phyloP scores from a whole-genome alignment of 345 rosid species.

The Rhodamnia rubescens region DNA sequence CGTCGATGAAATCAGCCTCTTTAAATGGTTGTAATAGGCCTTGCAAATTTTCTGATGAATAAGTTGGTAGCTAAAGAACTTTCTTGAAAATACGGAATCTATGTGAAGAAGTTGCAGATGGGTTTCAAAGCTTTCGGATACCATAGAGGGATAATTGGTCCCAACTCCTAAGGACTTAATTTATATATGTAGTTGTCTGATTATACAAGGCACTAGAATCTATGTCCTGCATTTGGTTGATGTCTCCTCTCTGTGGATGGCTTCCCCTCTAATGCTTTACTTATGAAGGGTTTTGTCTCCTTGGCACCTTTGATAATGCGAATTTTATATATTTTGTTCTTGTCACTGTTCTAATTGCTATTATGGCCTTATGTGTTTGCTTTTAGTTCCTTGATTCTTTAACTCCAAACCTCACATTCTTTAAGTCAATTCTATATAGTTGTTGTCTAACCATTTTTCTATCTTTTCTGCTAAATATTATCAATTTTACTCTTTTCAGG shows the following conservation, averaged over 20 bases:
- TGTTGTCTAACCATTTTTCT: background rate
- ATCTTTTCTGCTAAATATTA: background rate
- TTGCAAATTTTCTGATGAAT: background rate
- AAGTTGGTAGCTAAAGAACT: background rate
- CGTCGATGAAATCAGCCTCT: background rate
- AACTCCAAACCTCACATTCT: background rate
- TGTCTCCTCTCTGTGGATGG: background rate
- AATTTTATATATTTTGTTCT: background rate
- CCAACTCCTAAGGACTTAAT: background rate
- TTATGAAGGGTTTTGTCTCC: background rate
- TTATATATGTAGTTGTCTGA: background rate
- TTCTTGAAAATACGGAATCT: background rate
- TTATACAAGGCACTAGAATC: background rate
- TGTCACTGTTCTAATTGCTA: background rate
- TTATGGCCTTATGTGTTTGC: background rate
- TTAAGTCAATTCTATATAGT: background rate
- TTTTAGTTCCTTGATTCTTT: background rate
- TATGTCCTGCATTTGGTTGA: background rate
- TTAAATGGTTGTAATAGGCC: background rate
- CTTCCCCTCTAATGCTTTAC: background rate
- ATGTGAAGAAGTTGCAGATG: background rate
- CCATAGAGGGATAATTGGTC: background rate
- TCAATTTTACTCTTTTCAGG: conserved; percentile 27
- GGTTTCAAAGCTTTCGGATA: background rate
- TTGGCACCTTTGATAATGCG: background rate